Evolutionary conservation across 1,284 basidiomycete species (phyloP).

Genomic region (Boletellus sp.): DNA sequence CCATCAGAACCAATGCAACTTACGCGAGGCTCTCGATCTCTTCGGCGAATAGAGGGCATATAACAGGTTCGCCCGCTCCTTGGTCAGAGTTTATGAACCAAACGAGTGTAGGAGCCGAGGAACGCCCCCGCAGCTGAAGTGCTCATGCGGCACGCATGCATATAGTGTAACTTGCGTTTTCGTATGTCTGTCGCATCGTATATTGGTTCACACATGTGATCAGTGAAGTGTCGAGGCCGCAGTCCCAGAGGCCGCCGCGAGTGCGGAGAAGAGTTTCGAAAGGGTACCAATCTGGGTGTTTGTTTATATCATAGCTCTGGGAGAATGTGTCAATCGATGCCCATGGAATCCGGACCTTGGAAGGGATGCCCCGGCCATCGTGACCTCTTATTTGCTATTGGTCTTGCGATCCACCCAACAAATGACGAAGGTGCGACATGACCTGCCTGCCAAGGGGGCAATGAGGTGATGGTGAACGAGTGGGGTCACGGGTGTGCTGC

Average conservation of each 20-base stretch:
- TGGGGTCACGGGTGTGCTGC: neutral
- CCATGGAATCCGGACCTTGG: slow-evolving; percentile 7
- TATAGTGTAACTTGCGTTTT: neutral
- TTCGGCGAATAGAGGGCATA: no score
- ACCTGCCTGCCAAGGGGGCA: neutral
- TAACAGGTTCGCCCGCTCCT: no score
- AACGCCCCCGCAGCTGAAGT: neutral
- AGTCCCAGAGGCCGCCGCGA: slow-evolving; percentile 4
- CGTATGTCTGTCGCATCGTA: neutral
- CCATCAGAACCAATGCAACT: no score
- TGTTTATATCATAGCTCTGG: neutral
- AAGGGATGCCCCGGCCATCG: neutral
- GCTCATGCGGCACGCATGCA: neutral
- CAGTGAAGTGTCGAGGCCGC: slow-evolving; percentile 2
- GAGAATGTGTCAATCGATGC: slow-evolving; percentile 1
- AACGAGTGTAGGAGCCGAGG: no score
- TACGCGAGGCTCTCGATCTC: no score
- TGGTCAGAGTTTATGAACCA: no score
- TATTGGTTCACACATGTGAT: neutral
- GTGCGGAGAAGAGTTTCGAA: slow-evolving; percentile 1
- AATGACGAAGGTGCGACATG: neutral
- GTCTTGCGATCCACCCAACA: neutral
- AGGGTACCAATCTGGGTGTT: neutral
- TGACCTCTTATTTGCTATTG: neutral
- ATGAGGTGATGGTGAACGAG: neutral